phyloP scores from a whole-genome alignment of 305 asterid species.

The Plantago lanceolata region DNA sequence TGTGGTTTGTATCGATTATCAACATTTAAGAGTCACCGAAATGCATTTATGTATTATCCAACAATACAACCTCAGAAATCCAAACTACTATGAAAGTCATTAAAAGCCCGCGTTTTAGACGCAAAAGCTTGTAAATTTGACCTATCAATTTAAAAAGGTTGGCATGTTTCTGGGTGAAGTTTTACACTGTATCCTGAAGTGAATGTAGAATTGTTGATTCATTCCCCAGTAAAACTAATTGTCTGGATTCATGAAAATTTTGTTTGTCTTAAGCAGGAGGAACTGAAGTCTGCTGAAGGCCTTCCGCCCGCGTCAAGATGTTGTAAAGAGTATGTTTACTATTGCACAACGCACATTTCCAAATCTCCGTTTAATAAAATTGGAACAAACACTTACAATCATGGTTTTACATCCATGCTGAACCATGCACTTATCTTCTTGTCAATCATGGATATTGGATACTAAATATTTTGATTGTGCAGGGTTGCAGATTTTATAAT shows the following conservation, averaged over 20 bases:
- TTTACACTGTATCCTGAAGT: too few species aligned
- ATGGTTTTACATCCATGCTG: neutral
- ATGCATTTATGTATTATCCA: too few species aligned
- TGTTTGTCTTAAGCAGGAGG: constrained; percentile 55
- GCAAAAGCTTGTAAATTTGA: too few species aligned
- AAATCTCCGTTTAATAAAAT: neutral
- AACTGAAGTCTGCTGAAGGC: constrained; percentile 59
- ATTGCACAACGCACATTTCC: neutral
- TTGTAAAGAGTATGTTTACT: constrained; percentile 74
- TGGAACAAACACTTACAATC: neutral
- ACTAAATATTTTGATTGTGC: constrained; percentile 27
- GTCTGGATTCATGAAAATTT: constrained; percentile 3
- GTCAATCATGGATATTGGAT: neutral
- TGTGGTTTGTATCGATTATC: too few species aligned
- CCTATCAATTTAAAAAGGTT: too few species aligned
- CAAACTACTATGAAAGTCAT: too few species aligned
- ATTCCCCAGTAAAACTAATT: too few species aligned
- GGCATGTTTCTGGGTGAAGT: too few species aligned
- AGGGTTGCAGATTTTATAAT: constrained; percentile 67
- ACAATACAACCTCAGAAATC: too few species aligned
- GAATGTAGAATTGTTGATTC: too few species aligned
- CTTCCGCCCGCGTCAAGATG: constrained; percentile 67
- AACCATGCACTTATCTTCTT: constrained; percentile 1
- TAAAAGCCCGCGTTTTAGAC: too few species aligned
- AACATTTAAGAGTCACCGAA: too few species aligned